These are phyloP conservation scores for Thelonectria olida DNA, from an alignment of 2,329 filamentous ascomycete species.

Conservation along the genomic window DNA sequence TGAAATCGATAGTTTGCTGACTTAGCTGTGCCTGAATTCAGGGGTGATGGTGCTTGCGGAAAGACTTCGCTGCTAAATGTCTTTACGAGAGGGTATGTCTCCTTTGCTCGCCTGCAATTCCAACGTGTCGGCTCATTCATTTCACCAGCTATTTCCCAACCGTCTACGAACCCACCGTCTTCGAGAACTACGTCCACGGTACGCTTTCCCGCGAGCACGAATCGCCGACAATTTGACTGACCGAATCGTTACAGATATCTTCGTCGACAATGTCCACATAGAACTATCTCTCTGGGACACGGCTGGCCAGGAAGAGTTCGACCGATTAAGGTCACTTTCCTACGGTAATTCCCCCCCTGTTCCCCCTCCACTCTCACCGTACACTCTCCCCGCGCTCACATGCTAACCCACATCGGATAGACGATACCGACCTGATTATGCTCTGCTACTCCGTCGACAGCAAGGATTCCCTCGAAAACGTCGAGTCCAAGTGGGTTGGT, in stretches of 20 bases:
- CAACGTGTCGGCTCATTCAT: slow-evolving; percentile 23
- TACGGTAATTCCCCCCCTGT: slow-evolving; percentile 69
- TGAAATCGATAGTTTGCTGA: slow-evolving; percentile 21
- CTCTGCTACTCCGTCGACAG: slow-evolving; percentile 98
- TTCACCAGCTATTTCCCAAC: slow-evolving; percentile 87
- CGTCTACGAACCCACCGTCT: slow-evolving; percentile 97
- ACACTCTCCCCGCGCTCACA: neutral
- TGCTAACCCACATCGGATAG: slow-evolving; percentile 41
- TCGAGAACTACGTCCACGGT: slow-evolving; percentile 99
- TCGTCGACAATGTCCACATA: slow-evolving; percentile 96
- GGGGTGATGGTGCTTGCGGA: slow-evolving; percentile 94
- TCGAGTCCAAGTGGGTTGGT: slow-evolving; percentile 97
- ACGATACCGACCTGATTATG: slow-evolving; percentile 97
- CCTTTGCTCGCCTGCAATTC: neutral
- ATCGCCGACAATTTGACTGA: slow-evolving; percentile 14
- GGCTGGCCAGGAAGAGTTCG: slow-evolving; percentile 98
- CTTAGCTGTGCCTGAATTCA: slow-evolving; percentile 47
- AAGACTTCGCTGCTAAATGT: slow-evolving; percentile 98
- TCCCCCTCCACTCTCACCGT: neutral
- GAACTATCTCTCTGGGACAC: slow-evolving; percentile 99
- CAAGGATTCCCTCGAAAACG: slow-evolving; percentile 95
- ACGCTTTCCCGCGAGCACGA: slow-evolving; percentile 42
- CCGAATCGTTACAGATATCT: slow-evolving; percentile 76
- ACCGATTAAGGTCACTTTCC: slow-evolving; percentile 91
- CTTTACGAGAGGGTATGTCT: slow-evolving; percentile 90